Conservation (phyloP, 768 basidiomycete species). For the Lyophyllum atratum region DNA sequence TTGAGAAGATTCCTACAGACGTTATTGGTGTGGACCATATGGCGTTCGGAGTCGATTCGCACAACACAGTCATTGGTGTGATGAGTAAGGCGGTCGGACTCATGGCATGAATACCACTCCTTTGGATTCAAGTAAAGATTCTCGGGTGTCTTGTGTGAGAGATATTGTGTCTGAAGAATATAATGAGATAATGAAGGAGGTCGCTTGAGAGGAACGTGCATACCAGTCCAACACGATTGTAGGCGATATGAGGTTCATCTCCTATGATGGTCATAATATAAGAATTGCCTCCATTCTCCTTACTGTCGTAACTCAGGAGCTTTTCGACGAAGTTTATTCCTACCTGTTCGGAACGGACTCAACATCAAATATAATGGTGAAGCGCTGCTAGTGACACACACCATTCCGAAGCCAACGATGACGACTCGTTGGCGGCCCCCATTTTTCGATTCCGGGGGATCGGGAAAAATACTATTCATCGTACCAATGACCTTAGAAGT, state of each 20-base stretch:
- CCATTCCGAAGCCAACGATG: constrained; percentile 60
- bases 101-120: constrained; percentile 61
- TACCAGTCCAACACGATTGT: constrained; percentile 50
- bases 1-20: constrained; percentile 27
- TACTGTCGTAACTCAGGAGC: constrained; percentile 53
- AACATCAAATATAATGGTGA: neutral
- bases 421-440: neutral
- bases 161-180: neutral
- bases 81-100: constrained; percentile 56
- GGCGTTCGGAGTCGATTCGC: constrained; percentile 35
- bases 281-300: constrained; percentile 34
- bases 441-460: neutral
- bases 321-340: constrained; percentile 67
- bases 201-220: neutral
- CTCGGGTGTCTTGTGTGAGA: constrained; percentile 35
- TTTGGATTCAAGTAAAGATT: constrained; percentile 60
- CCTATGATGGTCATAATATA: constrained; percentile 56
- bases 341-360: neutral
- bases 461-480: neutral
- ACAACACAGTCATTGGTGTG: constrained; percentile 50
- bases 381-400: constrained; percentile 40
- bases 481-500: neutral
- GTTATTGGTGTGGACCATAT: constrained; percentile 49
- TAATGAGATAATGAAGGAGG: neutral
- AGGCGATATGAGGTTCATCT: constrained; percentile 56